phyloP scores from a whole-genome alignment of 164 flowering plant genomes.

The Aristolochia contorta region DNA sequence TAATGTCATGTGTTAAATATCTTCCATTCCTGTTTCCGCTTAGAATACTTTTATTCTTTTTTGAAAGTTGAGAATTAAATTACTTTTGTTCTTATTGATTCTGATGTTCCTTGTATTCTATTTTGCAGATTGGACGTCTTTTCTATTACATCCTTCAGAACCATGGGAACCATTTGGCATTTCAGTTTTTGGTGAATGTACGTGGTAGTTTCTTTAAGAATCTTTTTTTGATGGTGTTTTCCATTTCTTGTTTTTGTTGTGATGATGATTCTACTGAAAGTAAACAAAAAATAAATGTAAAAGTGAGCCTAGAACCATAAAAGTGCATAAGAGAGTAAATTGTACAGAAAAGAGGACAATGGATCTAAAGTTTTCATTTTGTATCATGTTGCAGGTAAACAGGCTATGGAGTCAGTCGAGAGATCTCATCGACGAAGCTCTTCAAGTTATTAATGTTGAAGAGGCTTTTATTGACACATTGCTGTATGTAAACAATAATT shows the following conservation, averaged over 20 bases:
- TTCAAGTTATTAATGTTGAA: conserved; percentile 74
- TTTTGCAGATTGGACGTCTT: conserved; percentile 74
- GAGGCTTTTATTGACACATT: conserved; percentile 85
- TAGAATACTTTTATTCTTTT: neutral
- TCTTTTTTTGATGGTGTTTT: neutral
- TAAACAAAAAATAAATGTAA: too few relatives aligned
- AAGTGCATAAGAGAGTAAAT: too few relatives aligned
- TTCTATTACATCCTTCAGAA: conserved; percentile 68
- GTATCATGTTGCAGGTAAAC: conserved; percentile 38
- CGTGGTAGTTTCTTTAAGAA: conserved; percentile 9
- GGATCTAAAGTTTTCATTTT: too few relatives aligned
- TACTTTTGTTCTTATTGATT: conserved; percentile 5
- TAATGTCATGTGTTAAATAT: too few relatives aligned
- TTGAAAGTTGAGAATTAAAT: too few relatives aligned
- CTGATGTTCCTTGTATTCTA: neutral
- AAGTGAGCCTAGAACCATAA: too few relatives aligned
- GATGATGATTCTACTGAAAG: too few relatives aligned
- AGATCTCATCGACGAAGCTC: conserved; percentile 48
- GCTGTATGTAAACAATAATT: conserved; percentile 28
- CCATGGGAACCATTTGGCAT: conserved; percentile 60
- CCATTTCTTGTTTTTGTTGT: neutral
- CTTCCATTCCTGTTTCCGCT: too few relatives aligned
- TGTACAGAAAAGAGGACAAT: too few relatives aligned
- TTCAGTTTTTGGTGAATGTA: conserved; percentile 83
- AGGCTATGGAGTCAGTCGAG: conserved; percentile 42